Percentiles rank a stretch among this genome's conserved stretches.
phyloP scores from a whole-genome alignment of 2,329 filamentous ascomycete species.

The Boeremia lycopersici region DNA sequence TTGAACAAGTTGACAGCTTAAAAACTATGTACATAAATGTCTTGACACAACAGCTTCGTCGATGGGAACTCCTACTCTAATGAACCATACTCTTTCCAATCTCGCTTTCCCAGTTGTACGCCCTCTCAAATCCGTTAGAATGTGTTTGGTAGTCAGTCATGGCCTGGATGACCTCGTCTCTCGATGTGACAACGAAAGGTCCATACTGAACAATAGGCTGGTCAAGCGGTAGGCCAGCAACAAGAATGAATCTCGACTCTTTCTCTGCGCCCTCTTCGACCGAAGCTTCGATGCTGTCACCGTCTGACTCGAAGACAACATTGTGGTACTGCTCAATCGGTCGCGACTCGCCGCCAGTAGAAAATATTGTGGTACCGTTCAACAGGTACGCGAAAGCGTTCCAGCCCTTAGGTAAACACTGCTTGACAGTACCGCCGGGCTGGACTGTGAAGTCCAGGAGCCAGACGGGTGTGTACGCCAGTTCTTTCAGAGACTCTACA shows the following conservation, averaged over 20 bases:
- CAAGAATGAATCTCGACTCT: slow-evolving; percentile 67
- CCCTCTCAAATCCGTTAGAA: slow-evolving; percentile 61
- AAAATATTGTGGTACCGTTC: slow-evolving; percentile 71
- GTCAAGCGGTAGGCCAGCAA: slow-evolving; percentile 70
- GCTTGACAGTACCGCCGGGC: slow-evolving; percentile 77
- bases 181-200: slow-evolving; percentile 45
- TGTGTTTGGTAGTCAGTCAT: slow-evolving; percentile 46
- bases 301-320: slow-evolving; percentile 81
- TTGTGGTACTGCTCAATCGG: slow-evolving; percentile 77
- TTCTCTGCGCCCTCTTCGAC: slow-evolving; percentile 69
- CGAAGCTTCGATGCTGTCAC: slow-evolving; percentile 74
- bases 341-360: slow-evolving; percentile 38
- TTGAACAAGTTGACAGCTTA: too few relatives aligned
- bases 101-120: slow-evolving; percentile 74
- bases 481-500: slow-evolving; percentile 83
- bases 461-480: slow-evolving; percentile 98
- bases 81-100: slow-evolving; percentile 60
- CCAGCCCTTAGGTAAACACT: slow-evolving; percentile 79
- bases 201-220: slow-evolving; percentile 50
- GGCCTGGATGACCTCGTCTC: slow-evolving; percentile 47
- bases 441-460: slow-evolving; percentile 80
- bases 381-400: slow-evolving; percentile 89
- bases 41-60: not conserved
- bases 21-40: not conserved
- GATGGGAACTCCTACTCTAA: slow-evolving; percentile 4